phyloP scores from a whole-genome alignment of 495 filamentous ascomycete genomes.

The Penicillium robsamsonii region DNA sequence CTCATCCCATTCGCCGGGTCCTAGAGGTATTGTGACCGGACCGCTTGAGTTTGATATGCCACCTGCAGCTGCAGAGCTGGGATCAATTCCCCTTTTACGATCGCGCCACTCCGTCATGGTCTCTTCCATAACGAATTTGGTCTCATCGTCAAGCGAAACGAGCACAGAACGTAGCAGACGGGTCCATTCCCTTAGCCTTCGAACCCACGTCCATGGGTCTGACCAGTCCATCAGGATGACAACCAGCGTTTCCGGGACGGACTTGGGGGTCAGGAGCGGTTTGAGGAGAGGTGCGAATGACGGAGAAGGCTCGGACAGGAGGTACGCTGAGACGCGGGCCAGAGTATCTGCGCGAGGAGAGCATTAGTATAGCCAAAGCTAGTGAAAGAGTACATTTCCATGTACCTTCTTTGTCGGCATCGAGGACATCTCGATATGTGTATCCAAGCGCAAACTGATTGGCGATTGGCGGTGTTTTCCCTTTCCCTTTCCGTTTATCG shows the following conservation, averaged over 20 bases:
- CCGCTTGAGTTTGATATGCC: slow-evolving; percentile 52
- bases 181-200: slow-evolving; percentile 85
- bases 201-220: slow-evolving; percentile 87
- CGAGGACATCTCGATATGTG: slow-evolving; percentile 91
- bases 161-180: slow-evolving; percentile 74
- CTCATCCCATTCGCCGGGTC: slow-evolving; percentile 93
- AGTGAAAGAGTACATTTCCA: background rate
- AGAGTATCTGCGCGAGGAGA: slow-evolving; percentile 63
- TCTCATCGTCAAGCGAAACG: slow-evolving; percentile 68
- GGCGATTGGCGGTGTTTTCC: slow-evolving; percentile 74
- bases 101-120: slow-evolving; percentile 64
- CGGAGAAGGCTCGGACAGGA: slow-evolving; percentile 77
- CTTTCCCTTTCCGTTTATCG: slow-evolving; percentile 59
- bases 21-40: slow-evolving; percentile 68
- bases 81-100: slow-evolving; percentile 46
- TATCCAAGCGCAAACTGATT: slow-evolving; percentile 94
- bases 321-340: slow-evolving; percentile 86
- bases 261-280: slow-evolving; percentile 80
- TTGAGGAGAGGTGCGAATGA: slow-evolving; percentile 80
- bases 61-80: slow-evolving; percentile 34
- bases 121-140: slow-evolving; percentile 79
- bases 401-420: slow-evolving; percentile 88
- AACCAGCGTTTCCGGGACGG: slow-evolving; percentile 82
- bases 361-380: background rate
- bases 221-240: slow-evolving; percentile 91